Percentiles rank a stretch among this genome's conserved stretches.
phyloP scores from a whole-genome alignment of 2,329 filamentous ascomycete species.

The Teratosphaeria nubilosa region DNA sequence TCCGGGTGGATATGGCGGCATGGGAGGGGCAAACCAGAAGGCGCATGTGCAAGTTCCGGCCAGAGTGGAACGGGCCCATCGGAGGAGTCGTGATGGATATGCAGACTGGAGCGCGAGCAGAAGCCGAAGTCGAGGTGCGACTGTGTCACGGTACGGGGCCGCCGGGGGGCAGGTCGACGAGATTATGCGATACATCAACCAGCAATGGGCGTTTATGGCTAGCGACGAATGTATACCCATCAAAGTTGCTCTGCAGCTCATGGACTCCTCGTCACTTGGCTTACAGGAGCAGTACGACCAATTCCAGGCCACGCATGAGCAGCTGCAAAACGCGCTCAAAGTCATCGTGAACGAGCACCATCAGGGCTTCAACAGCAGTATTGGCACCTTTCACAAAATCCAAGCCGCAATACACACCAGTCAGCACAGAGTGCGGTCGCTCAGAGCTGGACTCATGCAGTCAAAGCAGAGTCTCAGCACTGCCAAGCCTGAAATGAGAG shows the following conservation, averaged over 20 bases:
- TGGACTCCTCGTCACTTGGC: constrained; percentile 88
- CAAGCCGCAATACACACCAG: constrained; percentile 84
- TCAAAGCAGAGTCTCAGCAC: constrained; percentile 77
- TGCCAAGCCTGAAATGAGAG: constrained; percentile 80
- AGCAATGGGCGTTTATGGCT: constrained; percentile 88
- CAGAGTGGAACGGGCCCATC: constrained; percentile 34
- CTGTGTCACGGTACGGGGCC: constrained; percentile 23
- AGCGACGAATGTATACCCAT: constrained; percentile 82
- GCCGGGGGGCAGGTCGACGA: constrained; percentile 35
- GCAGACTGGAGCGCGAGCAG: constrained; percentile 8
- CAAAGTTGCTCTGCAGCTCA: constrained; percentile 85
- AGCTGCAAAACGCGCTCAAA: constrained; percentile 87
- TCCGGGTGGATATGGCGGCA: constrained; percentile 32
- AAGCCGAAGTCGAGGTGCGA: constrained; percentile 12
- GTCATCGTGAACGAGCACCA: constrained; percentile 97
- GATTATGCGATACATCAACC: constrained; percentile 72
- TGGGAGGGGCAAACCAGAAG: constrained; percentile 8
- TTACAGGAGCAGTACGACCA: constrained; percentile 78
- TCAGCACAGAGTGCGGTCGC: constrained; percentile 69
- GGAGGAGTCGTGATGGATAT: constrained; percentile 30
- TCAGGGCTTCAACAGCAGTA: constrained; percentile 97
- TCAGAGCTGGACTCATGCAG: constrained; percentile 73
- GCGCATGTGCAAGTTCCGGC: constrained; percentile 18
- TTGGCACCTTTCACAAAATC: constrained; percentile 98
- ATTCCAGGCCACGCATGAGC: constrained; percentile 73